Percentiles rank a stretch among this genome's conserved stretches.
Conservation (phyloP, 768 basidiomycete genomes). For the Amanita fuliginea region DNA sequence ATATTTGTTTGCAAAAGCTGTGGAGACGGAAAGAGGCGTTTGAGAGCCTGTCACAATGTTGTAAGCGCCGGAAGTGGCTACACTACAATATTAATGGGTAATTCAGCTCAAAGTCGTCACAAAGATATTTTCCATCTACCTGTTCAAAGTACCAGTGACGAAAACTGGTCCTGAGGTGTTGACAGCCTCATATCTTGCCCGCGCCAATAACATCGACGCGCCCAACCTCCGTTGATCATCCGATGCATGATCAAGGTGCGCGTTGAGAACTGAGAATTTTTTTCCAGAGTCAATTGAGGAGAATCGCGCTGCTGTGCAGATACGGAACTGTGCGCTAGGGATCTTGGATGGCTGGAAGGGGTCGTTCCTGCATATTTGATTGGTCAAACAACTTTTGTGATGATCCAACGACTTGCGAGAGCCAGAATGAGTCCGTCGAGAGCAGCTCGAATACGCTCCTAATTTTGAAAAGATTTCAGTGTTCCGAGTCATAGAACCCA, state of each 20-base stretch:
- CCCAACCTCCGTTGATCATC: constrained; percentile 40
- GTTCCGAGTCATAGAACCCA: not conserved
- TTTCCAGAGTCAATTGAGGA: constrained; percentile 10
- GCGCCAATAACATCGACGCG: constrained; percentile 38
- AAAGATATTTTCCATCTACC: constrained; percentile 10
- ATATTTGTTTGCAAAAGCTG: constrained; percentile 30
- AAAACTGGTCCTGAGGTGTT: constrained; percentile 27
- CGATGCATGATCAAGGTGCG: constrained; percentile 43
- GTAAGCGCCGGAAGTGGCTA: constrained; percentile 35
- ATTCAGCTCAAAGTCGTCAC: not conserved
- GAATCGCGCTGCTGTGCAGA: constrained; percentile 37
- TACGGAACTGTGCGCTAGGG: constrained; percentile 36
- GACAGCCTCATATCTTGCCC: constrained; percentile 37
- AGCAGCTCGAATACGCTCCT: constrained; percentile 25
- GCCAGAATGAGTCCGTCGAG: constrained; percentile 41
- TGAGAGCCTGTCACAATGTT: constrained; percentile 32
- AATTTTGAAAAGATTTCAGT: not conserved
- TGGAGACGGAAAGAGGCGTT: constrained; percentile 27
- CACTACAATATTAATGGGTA: too few species aligned
- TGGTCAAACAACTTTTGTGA: not conserved
- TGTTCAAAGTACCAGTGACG: constrained; percentile 45
- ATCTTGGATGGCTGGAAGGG: constrained; percentile 38
- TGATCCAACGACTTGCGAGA: constrained; percentile 29
- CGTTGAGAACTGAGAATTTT: constrained; percentile 35
- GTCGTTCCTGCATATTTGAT: constrained; percentile 20